phyloP scores from a whole-genome alignment of 2,329 filamentous ascomycete genomes.

The Aspergillus sp. region DNA sequence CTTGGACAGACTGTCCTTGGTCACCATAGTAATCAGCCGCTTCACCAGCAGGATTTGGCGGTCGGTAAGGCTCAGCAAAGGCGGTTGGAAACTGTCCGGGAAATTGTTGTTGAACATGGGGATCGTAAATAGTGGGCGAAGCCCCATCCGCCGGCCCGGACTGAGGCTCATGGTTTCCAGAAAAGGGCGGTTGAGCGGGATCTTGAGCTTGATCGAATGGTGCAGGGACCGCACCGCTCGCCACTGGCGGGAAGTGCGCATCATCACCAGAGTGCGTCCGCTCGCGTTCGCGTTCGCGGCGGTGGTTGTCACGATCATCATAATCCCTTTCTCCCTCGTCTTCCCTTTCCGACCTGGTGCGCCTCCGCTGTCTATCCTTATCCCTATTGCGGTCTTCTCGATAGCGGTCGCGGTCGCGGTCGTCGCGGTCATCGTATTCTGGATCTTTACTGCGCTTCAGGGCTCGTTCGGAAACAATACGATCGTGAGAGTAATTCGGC shows the following conservation, averaged over 20 bases:
- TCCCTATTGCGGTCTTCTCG: conserved; percentile 13
- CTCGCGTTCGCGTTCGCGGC: conserved; percentile 27
- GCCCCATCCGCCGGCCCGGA: conserved; percentile 25
- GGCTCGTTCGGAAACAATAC: conserved; percentile 29
- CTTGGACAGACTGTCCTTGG: conserved; percentile 58
- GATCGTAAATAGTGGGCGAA: conserved; percentile 34
- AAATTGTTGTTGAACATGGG: conserved; percentile 58
- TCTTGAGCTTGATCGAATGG: conserved; percentile 9
- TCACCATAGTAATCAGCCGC: conserved; percentile 65
- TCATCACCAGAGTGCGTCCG: conserved; percentile 34
- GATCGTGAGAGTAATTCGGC: conserved; percentile 29
- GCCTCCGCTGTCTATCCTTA: neutral
- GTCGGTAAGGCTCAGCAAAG: conserved; percentile 48
- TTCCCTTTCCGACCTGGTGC: conserved; percentile 22
- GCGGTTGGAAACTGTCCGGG: conserved; percentile 56
- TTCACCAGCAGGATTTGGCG: conserved; percentile 50
- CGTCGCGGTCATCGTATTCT: conserved; percentile 19
- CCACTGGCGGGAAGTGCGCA: conserved; percentile 22
- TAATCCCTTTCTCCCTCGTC: conserved; percentile 17
- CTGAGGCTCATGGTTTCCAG: conserved; percentile 18
- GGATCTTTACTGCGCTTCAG: conserved; percentile 29
- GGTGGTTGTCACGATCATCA: conserved; percentile 10
- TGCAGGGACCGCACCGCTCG: conserved; percentile 20
- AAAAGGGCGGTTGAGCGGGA: neutral
- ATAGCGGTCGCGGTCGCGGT: conserved; percentile 14